phyloP scores from a whole-genome alignment of 208 protist species.

The Blastocrithidia nonstop region DNA sequence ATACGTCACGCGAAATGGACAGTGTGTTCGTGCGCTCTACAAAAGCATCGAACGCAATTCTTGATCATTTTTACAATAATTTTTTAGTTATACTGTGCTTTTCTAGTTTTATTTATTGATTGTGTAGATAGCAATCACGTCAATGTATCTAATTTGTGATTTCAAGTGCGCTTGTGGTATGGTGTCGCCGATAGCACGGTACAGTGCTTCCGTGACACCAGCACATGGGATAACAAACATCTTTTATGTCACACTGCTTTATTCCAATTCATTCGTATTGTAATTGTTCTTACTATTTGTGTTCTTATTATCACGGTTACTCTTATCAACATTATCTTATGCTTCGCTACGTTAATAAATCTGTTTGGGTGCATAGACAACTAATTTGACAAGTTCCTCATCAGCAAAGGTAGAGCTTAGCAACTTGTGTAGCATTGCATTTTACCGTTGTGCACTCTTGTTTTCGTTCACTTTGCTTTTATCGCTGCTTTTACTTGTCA shows the following conservation, averaged over 20 bases:
- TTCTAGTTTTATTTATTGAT: too few species aligned
- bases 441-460: not conserved
- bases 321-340: too few species aligned
- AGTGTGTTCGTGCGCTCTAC: too few species aligned
- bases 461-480: not conserved
- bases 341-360: too few species aligned
- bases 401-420: slow-evolving; percentile 14
- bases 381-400: slow-evolving; percentile 25
- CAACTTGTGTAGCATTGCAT: not conserved
- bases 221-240: slow-evolving; percentile 27
- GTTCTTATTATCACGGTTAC: not conserved
- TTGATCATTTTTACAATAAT: too few species aligned
- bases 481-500: slow-evolving; percentile 1
- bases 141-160: too few species aligned
- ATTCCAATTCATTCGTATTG: too few species aligned
- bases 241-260: slow-evolving; percentile 15
- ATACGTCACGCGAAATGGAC: too few species aligned
- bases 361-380: slow-evolving; percentile 14
- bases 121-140: too few species aligned
- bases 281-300: not conserved
- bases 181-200: slow-evolving; percentile 11
- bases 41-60: too few species aligned
- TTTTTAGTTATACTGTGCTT: too few species aligned
- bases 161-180: too few species aligned
- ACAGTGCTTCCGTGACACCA: slow-evolving; percentile 10